These are phyloP conservation scores for Globisporangium camurandrum DNA, from an alignment of 352 stramenopile species.

Conservation along the genomic window DNA sequence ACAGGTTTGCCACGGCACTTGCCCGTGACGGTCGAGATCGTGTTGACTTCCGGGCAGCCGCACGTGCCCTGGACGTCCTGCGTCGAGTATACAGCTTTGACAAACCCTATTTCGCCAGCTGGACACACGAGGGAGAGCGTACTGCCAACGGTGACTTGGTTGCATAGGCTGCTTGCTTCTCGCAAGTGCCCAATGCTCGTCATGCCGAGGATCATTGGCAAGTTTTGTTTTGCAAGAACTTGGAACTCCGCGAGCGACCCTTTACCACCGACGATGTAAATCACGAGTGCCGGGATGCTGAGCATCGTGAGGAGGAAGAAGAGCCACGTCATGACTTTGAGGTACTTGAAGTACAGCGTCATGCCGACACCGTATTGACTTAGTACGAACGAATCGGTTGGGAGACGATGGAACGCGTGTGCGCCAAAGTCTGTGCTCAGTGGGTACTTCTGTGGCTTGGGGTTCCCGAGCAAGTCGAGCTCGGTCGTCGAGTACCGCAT, in stretches of 20 bases:
- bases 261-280: slow-evolving; percentile 64
- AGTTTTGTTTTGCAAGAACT: slow-evolving; percentile 56
- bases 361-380: slow-evolving; percentile 74
- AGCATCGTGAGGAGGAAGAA: slow-evolving; percentile 72
- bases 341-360: slow-evolving; percentile 82
- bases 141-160: slow-evolving; percentile 44
- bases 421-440: slow-evolving; percentile 67
- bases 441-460: slow-evolving; percentile 47
- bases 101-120: slow-evolving; percentile 62
- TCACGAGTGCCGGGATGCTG: slow-evolving; percentile 42
- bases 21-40: slow-evolving; percentile 45
- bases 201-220: slow-evolving; percentile 60
- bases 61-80: slow-evolving; percentile 55
- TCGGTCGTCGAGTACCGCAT: slow-evolving; percentile 63
- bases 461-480: slow-evolving; percentile 44
- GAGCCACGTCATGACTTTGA: slow-evolving; percentile 81
- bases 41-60: slow-evolving; percentile 56
- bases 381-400: slow-evolving; percentile 66
- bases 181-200: slow-evolving; percentile 75
- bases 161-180: slow-evolving; percentile 57
- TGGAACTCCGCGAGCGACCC: slow-evolving; percentile 49
- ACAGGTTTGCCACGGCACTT: slow-evolving; percentile 34
- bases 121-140: slow-evolving; percentile 54
- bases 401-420: slow-evolving; percentile 64
- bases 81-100: slow-evolving; percentile 73